Base-by-base conservation (phyloP, 1,284 basidiomycete species). In the Entoloma clypeatum region DNA sequence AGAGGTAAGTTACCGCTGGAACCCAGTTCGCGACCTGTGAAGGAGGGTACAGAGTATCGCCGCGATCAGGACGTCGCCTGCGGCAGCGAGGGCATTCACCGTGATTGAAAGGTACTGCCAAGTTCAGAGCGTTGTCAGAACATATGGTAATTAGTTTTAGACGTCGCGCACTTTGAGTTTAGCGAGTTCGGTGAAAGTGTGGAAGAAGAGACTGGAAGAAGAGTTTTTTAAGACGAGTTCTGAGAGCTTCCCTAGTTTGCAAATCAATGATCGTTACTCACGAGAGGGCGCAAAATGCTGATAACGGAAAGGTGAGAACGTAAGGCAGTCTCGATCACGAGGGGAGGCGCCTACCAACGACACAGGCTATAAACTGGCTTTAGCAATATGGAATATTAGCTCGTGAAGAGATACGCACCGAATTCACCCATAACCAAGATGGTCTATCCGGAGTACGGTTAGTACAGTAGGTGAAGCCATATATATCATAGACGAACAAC, bases 21-120 rank as follows among this genome's bases (percentile, higher is more conserved):
- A 78, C 5, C 77, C 76, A 7, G 77, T 79, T 24, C 77, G 65
- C 1, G 75, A 77, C 7, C 51, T 57, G 41, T 73, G 72, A 13
- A 82, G 63, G 32, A 81, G 60, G 2, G 51, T 60, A 52, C 74
- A 77, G 21, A 82, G 67, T 16, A 66, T 62, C 9, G 53, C 55
- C 0, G 79, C 74, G 32, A 82, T 80, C 23, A 76, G 51, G 7
- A 78, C 61, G 41, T 82, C 79, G 2, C 73, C 71, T 2, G 67
- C 72, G 0, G 75, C 77, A 0, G 77, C 71, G 8, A 77, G 61
- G 0, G 64, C 70, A 49, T 80, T 82, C 40, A 81, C 67, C 23
- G 67, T 46, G 49, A 76, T 72, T 0, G 78, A 77, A 9, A 81
- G 60, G 23, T 46, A 49, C 64, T 68, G 39, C 7, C 7, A 32